A percentile compares a stretch with the other conserved stretches of the same genome.
phyloP scores from a whole-genome alignment of 257 asterid genomes.

The Linaria vulgaris region DNA sequence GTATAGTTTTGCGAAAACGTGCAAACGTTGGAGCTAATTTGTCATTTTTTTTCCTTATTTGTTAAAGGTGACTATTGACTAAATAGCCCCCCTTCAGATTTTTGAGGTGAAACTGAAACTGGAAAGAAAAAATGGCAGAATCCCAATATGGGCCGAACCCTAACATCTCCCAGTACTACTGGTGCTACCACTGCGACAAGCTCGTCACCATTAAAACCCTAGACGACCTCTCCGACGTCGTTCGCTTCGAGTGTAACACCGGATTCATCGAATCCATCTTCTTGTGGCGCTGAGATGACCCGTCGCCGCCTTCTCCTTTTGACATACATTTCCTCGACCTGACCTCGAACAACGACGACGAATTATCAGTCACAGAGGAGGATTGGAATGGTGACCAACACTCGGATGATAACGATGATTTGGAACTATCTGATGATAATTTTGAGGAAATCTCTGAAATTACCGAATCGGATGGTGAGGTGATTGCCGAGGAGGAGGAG shows the following conservation, averaged over 20 bases:
- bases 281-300: too few species aligned
- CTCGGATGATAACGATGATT: conserved; percentile 6
- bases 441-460: conserved; percentile 36
- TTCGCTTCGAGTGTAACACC: conserved; percentile 79
- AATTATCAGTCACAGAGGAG: too few species aligned
- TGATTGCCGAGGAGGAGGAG: conserved; percentile 35
- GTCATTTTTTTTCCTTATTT: too few species aligned
- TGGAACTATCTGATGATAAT: conserved; percentile 1
- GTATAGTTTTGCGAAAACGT: too few species aligned
- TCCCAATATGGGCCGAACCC: conserved; percentile 26
- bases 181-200: conserved; percentile 93
- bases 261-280: conserved; percentile 77
- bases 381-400: too few species aligned
- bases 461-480: conserved; percentile 37
- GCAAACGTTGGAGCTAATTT: too few species aligned
- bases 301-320: conserved; percentile 54
- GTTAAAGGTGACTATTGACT: too few species aligned
- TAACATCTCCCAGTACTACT: conserved; percentile 38
- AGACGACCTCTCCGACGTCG: conserved; percentile 67
- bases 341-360: too few species aligned
- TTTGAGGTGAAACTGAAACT: too few species aligned
- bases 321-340: conserved; percentile 66
- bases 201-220: conserved; percentile 76
- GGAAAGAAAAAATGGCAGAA: too few species aligned
- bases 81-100: too few species aligned